Conservation (phyloP, 352 stramenopile species). For the Phytophthora podocarpi region DNA sequence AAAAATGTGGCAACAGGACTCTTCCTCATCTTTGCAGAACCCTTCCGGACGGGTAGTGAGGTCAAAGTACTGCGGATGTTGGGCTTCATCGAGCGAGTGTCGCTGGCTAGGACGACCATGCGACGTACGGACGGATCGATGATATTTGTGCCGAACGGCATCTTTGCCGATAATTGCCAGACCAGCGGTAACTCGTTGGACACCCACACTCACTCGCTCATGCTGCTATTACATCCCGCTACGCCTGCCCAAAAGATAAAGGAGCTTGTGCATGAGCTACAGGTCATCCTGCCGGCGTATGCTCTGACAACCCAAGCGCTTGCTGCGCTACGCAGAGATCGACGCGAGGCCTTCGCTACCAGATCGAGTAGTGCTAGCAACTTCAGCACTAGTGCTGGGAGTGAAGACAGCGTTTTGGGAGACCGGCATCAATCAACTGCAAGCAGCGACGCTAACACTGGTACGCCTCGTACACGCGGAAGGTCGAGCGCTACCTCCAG, state of each 20-base stretch:
- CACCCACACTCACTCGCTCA: conserved; percentile 56
- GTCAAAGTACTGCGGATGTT: conserved; percentile 54
- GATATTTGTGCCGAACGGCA: conserved; percentile 81
- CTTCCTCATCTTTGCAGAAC: conserved; percentile 87
- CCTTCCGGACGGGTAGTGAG: conserved; percentile 73
- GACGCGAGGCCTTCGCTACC: conserved; percentile 8
- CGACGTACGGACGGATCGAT: conserved; percentile 64
- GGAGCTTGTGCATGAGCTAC: conserved; percentile 46
- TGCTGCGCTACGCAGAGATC: conserved; percentile 29
- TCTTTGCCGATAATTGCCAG: conserved; percentile 78
- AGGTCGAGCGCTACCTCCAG: conserved; percentile 32
- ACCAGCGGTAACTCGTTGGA: conserved; percentile 62
- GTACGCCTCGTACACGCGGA: conserved; percentile 7
- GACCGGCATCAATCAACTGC: conserved; percentile 24
- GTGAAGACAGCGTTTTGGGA: conserved; percentile 32
- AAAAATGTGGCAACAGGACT: conserved; percentile 84
- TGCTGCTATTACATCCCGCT: conserved; percentile 45
- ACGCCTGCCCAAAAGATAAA: conserved; percentile 55
- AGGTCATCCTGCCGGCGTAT: conserved; percentile 37
- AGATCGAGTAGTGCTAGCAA: conserved; percentile 38
- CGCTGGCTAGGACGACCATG: conserved; percentile 75
- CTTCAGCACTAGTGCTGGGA: conserved; percentile 31
- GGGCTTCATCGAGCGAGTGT: conserved; percentile 80
- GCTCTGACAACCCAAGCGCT: conserved; percentile 34
- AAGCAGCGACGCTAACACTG: conserved; percentile 26